These are phyloP conservation scores for Cytospora chrysosperma DNA, from an alignment of 2,329 filamentous ascomycete species.

Conservation along the genomic window DNA sequence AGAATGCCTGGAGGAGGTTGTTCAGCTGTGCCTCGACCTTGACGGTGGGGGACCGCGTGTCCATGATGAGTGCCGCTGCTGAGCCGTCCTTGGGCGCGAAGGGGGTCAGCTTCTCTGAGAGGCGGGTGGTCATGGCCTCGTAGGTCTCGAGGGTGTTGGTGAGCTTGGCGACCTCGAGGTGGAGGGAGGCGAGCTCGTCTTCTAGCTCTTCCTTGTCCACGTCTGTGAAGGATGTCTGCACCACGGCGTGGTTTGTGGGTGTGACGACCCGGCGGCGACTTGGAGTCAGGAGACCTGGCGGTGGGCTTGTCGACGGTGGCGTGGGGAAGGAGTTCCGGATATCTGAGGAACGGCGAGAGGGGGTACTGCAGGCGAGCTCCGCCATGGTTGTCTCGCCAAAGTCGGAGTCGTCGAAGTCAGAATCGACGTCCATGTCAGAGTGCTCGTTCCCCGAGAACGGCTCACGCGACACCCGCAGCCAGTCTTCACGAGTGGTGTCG, in stretches of 20 bases:
- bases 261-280: constrained; percentile 32
- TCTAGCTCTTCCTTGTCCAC: constrained; percentile 43
- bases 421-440: constrained; percentile 39
- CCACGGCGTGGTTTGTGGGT: constrained; percentile 36
- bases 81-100: constrained; percentile 28
- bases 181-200: constrained; percentile 48
- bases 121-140: constrained; percentile 39
- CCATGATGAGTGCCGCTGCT: constrained; percentile 16
- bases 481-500: constrained; percentile 40
- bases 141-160: constrained; percentile 49
- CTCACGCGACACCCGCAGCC: constrained; percentile 51
- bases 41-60: constrained; percentile 27
- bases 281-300: constrained; percentile 38
- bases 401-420: constrained; percentile 35
- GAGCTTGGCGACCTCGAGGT: constrained; percentile 49
- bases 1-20: constrained; percentile 44
- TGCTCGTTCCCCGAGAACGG: constrained; percentile 47
- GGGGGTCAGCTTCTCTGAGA: constrained; percentile 38
- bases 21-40: constrained; percentile 45
- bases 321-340: constrained; percentile 51
- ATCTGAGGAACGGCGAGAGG: constrained; percentile 36
- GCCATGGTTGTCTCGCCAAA: constrained; percentile 53
- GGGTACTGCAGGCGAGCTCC: constrained; percentile 53
- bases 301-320: constrained; percentile 55
- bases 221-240: constrained; percentile 45